Evolutionary conservation across 352 stramenopile genomes (phyloP).

Genomic region (Pythium apleroticum): DNA sequence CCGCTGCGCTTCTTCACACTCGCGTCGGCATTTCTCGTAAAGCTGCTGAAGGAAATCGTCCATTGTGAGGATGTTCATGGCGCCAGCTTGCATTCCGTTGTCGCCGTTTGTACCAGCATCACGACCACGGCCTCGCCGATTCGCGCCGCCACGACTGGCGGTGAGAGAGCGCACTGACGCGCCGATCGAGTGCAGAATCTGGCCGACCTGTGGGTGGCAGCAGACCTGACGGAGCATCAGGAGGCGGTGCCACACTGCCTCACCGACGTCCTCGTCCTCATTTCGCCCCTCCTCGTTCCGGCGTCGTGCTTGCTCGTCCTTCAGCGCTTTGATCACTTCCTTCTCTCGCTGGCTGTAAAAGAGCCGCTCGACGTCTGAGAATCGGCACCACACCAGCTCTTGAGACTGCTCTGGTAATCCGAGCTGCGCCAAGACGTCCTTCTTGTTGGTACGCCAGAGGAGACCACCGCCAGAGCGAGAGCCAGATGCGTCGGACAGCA

Average conservation of each 20-base stretch:
- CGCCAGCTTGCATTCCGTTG: neutral
- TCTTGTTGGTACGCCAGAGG: slow-evolving; percentile 81
- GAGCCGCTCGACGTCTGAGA: slow-evolving; percentile 73
- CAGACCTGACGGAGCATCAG: slow-evolving; percentile 89
- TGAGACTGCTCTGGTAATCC: slow-evolving; percentile 52
- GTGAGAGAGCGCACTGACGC: slow-evolving; percentile 8
- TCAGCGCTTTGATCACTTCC: slow-evolving; percentile 39
- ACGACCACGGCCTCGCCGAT: neutral
- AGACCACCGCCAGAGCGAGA: slow-evolving; percentile 34
- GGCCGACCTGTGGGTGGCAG: slow-evolving; percentile 90
- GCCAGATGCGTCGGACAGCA: slow-evolving; percentile 32
- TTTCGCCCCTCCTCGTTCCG: slow-evolving; percentile 10
- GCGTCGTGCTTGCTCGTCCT: slow-evolving; percentile 36
- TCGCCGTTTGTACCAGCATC: neutral
- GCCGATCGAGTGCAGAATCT: slow-evolving; percentile 26
- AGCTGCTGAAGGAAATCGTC: slow-evolving; percentile 75
- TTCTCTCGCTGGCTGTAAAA: slow-evolving; percentile 78
- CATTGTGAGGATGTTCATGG: slow-evolving; percentile 66
- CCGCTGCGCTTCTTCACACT: slow-evolving; percentile 84
- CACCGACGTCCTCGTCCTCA: slow-evolving; percentile 30
- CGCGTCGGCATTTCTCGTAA: slow-evolving; percentile 55
- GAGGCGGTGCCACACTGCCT: slow-evolving; percentile 62
- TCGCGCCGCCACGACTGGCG: slow-evolving; percentile 4
- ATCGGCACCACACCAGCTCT: slow-evolving; percentile 62
- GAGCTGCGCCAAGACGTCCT: slow-evolving; percentile 68